phyloP scores from a whole-genome alignment of 2,329 filamentous ascomycete species.

The Bertia moriformis region DNA sequence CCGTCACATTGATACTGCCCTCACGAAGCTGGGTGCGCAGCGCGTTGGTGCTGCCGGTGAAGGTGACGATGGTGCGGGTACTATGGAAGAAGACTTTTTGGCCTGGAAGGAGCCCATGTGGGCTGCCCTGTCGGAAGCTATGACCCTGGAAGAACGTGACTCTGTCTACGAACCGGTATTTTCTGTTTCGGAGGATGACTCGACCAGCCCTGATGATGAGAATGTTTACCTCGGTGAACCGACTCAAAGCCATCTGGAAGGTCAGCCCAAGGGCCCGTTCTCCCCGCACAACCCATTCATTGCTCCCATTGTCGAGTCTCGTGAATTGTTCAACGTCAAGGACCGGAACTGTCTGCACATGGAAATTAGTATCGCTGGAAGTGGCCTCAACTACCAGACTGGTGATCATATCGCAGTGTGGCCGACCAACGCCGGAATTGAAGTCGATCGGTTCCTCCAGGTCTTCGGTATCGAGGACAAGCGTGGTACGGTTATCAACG shows the following conservation, averaged over 20 bases:
- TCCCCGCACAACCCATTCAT: conserved; percentile 7
- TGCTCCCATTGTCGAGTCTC: conserved; percentile 4
- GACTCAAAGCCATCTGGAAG: not conserved
- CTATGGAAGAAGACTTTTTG: conserved; percentile 19
- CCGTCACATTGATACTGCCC: conserved; percentile 10
- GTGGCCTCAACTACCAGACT: conserved; percentile 18
- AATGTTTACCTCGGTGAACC: conserved; percentile 10
- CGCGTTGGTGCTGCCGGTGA: conserved; percentile 11
- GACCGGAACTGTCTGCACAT: conserved; percentile 18
- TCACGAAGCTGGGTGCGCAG: conserved; percentile 11
- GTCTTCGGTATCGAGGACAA: conserved; percentile 12
- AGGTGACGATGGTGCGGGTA: conserved; percentile 15
- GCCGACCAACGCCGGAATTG: conserved; percentile 20
- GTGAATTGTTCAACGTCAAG: conserved; percentile 9
- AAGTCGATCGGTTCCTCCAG: conserved; percentile 14
- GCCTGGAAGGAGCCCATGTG: conserved; percentile 17
- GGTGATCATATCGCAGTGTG: conserved; percentile 24
- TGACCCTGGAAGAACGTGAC: conserved; percentile 10
- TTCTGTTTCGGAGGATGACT: conserved; percentile 7
- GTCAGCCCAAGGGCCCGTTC: conserved; percentile 3
- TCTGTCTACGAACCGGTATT: conserved; percentile 8
- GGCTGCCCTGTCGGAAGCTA: conserved; percentile 4
- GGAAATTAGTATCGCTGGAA: conserved; percentile 18
- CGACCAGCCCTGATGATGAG: conserved; percentile 3
- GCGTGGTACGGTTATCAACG: conserved; percentile 9